Percentiles rank a stretch among this genome's conserved stretches.
These are phyloP conservation scores for Psilocybe azurescens DNA, from an alignment of 768 basidiomycete species.

Conservation along the genomic window DNA sequence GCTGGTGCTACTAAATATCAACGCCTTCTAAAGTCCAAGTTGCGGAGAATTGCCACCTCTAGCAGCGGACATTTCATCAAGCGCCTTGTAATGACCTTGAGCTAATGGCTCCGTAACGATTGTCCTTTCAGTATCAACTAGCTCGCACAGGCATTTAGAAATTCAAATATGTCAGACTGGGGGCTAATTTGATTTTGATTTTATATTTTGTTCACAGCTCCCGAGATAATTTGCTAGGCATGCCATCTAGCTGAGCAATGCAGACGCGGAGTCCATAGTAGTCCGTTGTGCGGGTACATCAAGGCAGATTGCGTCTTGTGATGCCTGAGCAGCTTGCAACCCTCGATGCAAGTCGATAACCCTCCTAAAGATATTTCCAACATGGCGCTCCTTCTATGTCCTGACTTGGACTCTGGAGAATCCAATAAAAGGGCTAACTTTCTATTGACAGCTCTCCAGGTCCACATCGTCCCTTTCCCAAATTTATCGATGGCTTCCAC, in stretches of 20 bases:
- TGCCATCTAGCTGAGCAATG: neutral
- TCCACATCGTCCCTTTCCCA: neutral
- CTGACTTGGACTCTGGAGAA: neutral
- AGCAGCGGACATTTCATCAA: no score
- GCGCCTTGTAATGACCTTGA: no score
- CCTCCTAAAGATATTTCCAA: neutral
- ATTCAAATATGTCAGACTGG: neutral
- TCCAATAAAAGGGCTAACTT: neutral
- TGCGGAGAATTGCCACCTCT: no score
- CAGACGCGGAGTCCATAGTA: neutral
- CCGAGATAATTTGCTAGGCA: neutral
- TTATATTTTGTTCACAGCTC: neutral
- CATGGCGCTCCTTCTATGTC: neutral
- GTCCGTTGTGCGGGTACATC: neutral
- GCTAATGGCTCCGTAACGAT: neutral
- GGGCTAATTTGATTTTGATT: neutral
- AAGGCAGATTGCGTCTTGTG: neutral
- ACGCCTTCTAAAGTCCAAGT: no score
- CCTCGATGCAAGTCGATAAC: neutral
- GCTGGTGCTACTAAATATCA: no score
- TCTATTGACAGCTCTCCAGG: neutral
- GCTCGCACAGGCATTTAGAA: neutral
- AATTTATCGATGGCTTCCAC: conserved; percentile 2
- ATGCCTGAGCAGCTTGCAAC: neutral
- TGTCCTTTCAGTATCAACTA: neutral